A percentile compares a stretch with the other conserved stretches of the same genome.
Evolutionary conservation across 495 filamentous ascomycete species (phyloP).

Genomic region (Penicillium pancosmium): DNA sequence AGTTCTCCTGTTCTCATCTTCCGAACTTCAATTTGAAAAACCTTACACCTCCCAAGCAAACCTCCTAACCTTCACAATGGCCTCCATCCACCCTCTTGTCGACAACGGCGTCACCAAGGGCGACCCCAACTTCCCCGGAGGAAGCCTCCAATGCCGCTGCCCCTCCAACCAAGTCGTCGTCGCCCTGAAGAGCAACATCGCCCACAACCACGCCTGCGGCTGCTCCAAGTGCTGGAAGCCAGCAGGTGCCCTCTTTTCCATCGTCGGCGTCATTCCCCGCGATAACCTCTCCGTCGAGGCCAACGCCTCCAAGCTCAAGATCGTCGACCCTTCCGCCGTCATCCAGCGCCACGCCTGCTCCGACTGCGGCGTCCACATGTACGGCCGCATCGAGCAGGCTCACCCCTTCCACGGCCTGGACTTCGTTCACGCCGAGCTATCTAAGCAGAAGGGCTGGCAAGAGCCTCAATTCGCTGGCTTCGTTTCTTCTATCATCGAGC

Average conservation of each 20-base stretch:
- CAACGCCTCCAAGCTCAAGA: constrained; percentile 52
- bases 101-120: constrained; percentile 57
- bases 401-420: constrained; percentile 65
- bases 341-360: constrained; percentile 62
- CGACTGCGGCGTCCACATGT: constrained; percentile 58
- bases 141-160: constrained; percentile 59
- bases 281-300: constrained; percentile 50
- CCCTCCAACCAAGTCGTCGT: constrained; percentile 51
- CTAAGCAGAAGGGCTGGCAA: constrained; percentile 59
- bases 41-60: not conserved
- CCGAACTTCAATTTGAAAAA: not conserved
- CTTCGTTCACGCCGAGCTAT: constrained; percentile 63
- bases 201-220: constrained; percentile 67
- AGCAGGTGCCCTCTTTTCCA: constrained; percentile 56
- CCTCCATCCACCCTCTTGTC: constrained; percentile 59
- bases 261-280: constrained; percentile 57
- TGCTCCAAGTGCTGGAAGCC: constrained; percentile 71
- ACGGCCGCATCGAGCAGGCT: constrained; percentile 60
- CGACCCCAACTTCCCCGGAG: constrained; percentile 50
- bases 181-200: constrained; percentile 52
- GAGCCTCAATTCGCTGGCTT: constrained; percentile 66
- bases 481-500: constrained; percentile 62
- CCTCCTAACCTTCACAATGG: constrained; percentile 19
- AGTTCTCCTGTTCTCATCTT: not conserved
- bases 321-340: constrained; percentile 53